Base-by-base conservation (phyloP, 306 rosid genomes). In the Dryas drummondii region DNA sequence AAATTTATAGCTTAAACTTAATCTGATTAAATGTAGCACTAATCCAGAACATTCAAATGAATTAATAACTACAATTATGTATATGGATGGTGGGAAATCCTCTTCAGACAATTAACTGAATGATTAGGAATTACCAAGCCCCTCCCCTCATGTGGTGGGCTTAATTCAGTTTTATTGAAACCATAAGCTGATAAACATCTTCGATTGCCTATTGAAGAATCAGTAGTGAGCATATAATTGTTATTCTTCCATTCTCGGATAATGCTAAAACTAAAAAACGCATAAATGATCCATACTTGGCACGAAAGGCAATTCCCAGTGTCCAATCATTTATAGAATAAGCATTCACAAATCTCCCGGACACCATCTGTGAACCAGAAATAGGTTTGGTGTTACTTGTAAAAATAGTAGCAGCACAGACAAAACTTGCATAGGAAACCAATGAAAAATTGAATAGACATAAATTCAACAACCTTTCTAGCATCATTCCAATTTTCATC, bases 301-400 rank as follows among this genome's bases (percentile, higher is more conserved):
- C 88, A 65, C 96, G 90, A 61, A 76, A 87, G 76, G 83, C 55
- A 74, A 89, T 6, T 66, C 91, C 94, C 45, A 89, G 88, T 13
- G 83, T 87, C 92, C 96, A 87, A 44, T 90, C 96, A 73, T 75
- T 81, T 22, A 83, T 66, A 56, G 90, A 79, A 78, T 86, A 90
- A 77, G 78, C 87, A 58, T 87, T 90, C 70, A 90, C 85, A 84
- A 90, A 90, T 77, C 96, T 90, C 76, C 96, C 92, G 2, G 91
- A 90, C 68, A 86, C 96, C 84, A 87, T 86, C 92, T 82, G 85
- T 65, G 70, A 57, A 53, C 22, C 66, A 1, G 46, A 50, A 73
- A 27, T 27, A 75, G 1, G 27, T 56, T 55, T 50, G 37, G 69
- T 5, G 13, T 40, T 49, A 14, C 5, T 44, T 37, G 73, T 32